A percentile compares a stretch with the other conserved stretches of the same genome.
phyloP scores from a whole-genome alignment of 2,329 filamentous ascomycete species.

The Didymella pomorum region DNA sequence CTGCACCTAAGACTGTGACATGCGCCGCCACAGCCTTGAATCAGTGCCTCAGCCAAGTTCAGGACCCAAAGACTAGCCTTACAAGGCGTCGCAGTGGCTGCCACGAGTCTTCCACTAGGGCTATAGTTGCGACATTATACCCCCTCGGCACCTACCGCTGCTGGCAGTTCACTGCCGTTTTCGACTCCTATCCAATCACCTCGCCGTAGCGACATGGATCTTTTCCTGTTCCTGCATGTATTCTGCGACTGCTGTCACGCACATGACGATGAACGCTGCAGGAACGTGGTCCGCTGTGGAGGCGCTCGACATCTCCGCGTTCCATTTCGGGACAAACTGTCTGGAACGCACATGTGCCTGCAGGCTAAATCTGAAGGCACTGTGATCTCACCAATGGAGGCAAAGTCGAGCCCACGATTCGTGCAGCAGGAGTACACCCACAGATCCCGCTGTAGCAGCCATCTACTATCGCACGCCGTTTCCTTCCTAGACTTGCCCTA shows the following conservation, averaged over 20 bases:
- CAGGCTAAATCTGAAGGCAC: conserved; percentile 14
- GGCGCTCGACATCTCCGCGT: conserved; percentile 22
- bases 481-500: conserved; percentile 15
- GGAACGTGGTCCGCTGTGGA: conserved; percentile 25
- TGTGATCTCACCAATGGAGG: conserved; percentile 23
- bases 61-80: conserved; percentile 22
- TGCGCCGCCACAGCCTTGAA: conserved; percentile 24
- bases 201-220: conserved; percentile 21
- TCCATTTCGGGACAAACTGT: conserved; percentile 23
- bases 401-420: conserved; percentile 7
- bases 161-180: conserved; percentile 14
- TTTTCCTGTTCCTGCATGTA: conserved; percentile 21
- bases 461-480: conserved; percentile 3
- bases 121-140: conserved; percentile 33
- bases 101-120: conserved; percentile 19
- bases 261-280: conserved; percentile 32
- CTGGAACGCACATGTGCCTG: conserved; percentile 30
- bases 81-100: conserved; percentile 20
- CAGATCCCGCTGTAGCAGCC: conserved; percentile 12
- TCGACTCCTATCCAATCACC: conserved; percentile 21
- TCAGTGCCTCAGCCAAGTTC: conserved; percentile 21
- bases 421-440: conserved; percentile 13
- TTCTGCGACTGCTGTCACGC: conserved; percentile 36
- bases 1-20: conserved; percentile 29
- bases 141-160: conserved; percentile 24